Evolutionary conservation across 2,329 filamentous ascomycete genomes (phyloP), one percentile per base, ranked within the genome.

Genomic region (Aspergillus niger): DNA sequence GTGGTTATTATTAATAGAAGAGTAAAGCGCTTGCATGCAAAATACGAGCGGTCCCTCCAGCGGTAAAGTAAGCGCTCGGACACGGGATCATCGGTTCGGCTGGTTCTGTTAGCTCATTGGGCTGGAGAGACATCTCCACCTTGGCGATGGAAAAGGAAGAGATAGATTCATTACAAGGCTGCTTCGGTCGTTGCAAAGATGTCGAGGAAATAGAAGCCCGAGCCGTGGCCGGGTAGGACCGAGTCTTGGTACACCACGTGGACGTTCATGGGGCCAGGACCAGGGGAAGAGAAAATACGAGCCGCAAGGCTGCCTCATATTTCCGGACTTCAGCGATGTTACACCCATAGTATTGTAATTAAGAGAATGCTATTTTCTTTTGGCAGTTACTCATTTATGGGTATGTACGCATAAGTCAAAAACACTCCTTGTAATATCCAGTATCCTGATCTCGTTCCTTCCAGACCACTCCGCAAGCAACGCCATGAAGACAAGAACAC

Each of bases 381-480:
- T 26, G 41, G 39, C 53, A 55, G 28, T 55, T 55, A 55, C 53
- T 55, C 53, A 55, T 43, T 55, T 55, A 55, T 55, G 53, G 53
- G 53, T 55, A 55, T 55, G 53, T 55, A 55, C 53, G 53, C 53
- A 44, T 55, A 44, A 55, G 24, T 55, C 53, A 69, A 64, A 36
- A 66, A 72, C 70, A 67, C 59, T 65, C 67, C 65, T 67, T 66
- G 65, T 63, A 64, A 69, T 68, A 74, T 68, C 69, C 67, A 69
- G 66, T 70, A 70, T 62, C 70, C 68, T 68, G 67, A 61, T 59
- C 63, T 68, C 69, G 68, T 67, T 61, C 67, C 67, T 65, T 61
- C 69, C 72, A 65, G 61, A 65, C 62, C 74, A 75, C 73, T 70
- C 74, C 72, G 64, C 63, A 67, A 67, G 69, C 62, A 72, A 66